A percentile compares a stretch with the other conserved stretches of the same genome.
phyloP scores from a whole-genome alignment of 2,329 filamentous ascomycete species.

The Alternaria sp. region DNA sequence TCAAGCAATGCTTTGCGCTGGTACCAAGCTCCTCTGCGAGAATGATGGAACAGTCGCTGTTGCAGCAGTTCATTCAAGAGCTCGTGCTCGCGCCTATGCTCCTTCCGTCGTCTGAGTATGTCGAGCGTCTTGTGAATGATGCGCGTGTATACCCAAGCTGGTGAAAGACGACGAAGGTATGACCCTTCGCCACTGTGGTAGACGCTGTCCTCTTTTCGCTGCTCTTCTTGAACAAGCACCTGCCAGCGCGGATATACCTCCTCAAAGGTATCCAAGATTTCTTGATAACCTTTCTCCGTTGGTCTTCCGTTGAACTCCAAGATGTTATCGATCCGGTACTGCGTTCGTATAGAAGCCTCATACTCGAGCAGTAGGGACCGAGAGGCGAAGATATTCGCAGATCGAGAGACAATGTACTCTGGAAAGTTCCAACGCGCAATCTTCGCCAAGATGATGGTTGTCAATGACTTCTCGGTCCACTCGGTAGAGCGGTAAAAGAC shows the following conservation, averaged over 20 bases:
- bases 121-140: conserved; percentile 87
- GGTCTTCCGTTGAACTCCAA: conserved; percentile 79
- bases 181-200: conserved; percentile 85
- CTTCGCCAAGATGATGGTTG: conserved; percentile 90
- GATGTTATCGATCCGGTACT: conserved; percentile 80
- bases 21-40: conserved; percentile 90
- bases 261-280: conserved; percentile 75
- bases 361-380: conserved; percentile 81
- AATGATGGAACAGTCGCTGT: conserved; percentile 84
- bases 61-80: conserved; percentile 76
- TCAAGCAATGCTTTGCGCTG: conserved; percentile 92
- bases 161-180: conserved; percentile 87
- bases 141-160: conserved; percentile 90
- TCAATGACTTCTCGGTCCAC: conserved; percentile 97
- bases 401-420: conserved; percentile 86
- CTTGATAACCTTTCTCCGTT: conserved; percentile 68
- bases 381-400: conserved; percentile 84
- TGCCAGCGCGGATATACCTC: conserved; percentile 83
- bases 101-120: conserved; percentile 80
- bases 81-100: conserved; percentile 76
- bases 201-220: conserved; percentile 74
- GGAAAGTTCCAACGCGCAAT: conserved; percentile 89
- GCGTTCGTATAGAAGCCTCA: conserved; percentile 81
- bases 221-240: conserved; percentile 72
- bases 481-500: conserved; percentile 96